These are phyloP conservation scores for Aspergillus sclerotialis DNA, from an alignment of 2,329 filamentous ascomycete genomes.

Conservation along the genomic window DNA sequence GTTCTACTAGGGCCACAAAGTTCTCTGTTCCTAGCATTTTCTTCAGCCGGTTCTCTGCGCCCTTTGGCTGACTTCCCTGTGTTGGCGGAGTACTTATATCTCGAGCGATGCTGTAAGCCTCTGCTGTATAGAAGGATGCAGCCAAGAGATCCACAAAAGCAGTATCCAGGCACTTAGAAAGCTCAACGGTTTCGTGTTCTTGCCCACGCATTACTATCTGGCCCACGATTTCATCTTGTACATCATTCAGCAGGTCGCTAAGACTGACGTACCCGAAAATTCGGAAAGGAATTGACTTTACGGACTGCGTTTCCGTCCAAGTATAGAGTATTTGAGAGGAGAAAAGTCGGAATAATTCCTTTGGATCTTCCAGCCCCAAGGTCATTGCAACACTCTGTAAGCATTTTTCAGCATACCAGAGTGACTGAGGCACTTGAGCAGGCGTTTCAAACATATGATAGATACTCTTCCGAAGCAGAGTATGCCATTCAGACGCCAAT, in stretches of 20 bases:
- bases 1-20: constrained; percentile 58
- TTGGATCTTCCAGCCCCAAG: constrained; percentile 59
- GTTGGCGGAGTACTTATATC: constrained; percentile 52
- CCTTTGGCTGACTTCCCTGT: constrained; percentile 42
- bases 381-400: constrained; percentile 58
- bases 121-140: constrained; percentile 65
- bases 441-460: constrained; percentile 94
- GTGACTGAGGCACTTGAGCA: constrained; percentile 59
- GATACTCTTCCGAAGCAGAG: constrained; percentile 74
- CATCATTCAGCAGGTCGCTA: constrained; percentile 59
- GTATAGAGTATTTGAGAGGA: constrained; percentile 84
- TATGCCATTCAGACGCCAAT: constrained; percentile 77
- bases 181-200: constrained; percentile 52
- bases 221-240: constrained; percentile 70
- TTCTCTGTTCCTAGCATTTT: constrained; percentile 60
- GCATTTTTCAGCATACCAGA: constrained; percentile 65
- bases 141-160: constrained; percentile 54
- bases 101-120: constrained; percentile 77
- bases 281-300: constrained; percentile 71
- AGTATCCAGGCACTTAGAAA: constrained; percentile 53
- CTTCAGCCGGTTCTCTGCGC: constrained; percentile 59
- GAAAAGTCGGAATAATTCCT: constrained; percentile 73
- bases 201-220: constrained; percentile 77
- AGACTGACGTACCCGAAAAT: constrained; percentile 75
- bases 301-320: constrained; percentile 64